Conservation (phyloP, 2,329 filamentous ascomycete genomes). For the Simplicillium sp. region DNA sequence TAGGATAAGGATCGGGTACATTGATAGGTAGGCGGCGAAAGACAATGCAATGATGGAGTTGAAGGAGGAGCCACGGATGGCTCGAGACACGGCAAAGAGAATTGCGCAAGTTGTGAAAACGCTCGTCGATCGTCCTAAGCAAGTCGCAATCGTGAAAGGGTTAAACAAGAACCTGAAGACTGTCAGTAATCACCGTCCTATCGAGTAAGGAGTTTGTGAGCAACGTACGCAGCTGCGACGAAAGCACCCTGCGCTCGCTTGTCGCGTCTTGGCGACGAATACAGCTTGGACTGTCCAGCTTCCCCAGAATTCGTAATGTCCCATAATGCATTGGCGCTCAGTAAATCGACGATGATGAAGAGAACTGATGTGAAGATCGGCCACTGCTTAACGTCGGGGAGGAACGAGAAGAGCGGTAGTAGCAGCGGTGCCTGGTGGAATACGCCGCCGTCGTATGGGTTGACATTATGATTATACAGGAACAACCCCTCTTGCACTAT, state of each 20-base stretch:
- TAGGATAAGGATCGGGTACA: constrained; percentile 83
- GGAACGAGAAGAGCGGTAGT: constrained; percentile 80
- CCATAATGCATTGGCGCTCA: constrained; percentile 71
- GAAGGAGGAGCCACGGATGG: constrained; percentile 61
- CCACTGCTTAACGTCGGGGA: constrained; percentile 59
- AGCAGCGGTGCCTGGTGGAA: constrained; percentile 78
- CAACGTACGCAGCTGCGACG: constrained; percentile 66
- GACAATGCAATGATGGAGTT: constrained; percentile 78
- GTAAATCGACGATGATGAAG: constrained; percentile 71
- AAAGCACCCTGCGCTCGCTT: constrained; percentile 66
- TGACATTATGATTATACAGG: constrained; percentile 91
- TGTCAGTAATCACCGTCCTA: constrained; percentile 3
- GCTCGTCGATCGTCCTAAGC: constrained; percentile 79
- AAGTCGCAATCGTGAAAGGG: constrained; percentile 86
- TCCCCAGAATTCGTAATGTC: constrained; percentile 76
- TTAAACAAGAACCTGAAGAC: constrained; percentile 74
- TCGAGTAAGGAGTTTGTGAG: neutral
- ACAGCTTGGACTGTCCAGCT: constrained; percentile 62
- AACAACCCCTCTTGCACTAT: constrained; percentile 93
- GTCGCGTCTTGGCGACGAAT: constrained; percentile 67
- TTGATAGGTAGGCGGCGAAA: constrained; percentile 80
- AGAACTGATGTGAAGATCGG: constrained; percentile 70
- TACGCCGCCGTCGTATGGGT: constrained; percentile 90
- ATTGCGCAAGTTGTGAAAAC: constrained; percentile 86
- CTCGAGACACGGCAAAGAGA: constrained; percentile 72